phyloP scores from a whole-genome alignment of 169 alveolate species.

The Theileria sp. region DNA sequence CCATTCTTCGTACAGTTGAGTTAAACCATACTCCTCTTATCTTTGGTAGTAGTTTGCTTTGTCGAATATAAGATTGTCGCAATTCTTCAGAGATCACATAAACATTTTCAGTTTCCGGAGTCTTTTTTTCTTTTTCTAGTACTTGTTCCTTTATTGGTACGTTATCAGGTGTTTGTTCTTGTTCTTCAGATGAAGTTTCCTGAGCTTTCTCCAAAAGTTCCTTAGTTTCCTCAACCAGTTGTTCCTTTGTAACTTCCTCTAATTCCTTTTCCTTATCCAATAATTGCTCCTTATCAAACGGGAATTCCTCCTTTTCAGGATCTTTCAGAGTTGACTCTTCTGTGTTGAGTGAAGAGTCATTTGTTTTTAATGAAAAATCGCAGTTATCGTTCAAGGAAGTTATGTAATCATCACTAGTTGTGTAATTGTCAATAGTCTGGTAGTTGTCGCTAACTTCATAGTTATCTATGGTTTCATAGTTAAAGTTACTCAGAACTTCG shows the following conservation, averaged over 20 bases:
- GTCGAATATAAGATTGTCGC: constrained; percentile 70
- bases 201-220: neutral
- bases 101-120: neutral
- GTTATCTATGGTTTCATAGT: constrained; percentile 20
- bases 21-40: constrained; percentile 81
- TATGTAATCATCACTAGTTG: neutral
- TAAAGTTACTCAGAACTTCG: constrained; percentile 14
- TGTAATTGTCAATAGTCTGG: constrained; percentile 10
- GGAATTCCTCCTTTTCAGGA: neutral
- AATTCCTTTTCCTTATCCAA: neutral
- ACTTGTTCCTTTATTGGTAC: constrained; percentile 33
- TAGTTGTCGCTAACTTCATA: constrained; percentile 14
- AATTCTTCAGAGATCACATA: constrained; percentile 68
- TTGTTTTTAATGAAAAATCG: neutral
- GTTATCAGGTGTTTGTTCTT: constrained; percentile 56
- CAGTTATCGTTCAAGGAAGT: constrained; percentile 2
- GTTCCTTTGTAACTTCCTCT: neutral
- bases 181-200: neutral
- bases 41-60: constrained; percentile 75
- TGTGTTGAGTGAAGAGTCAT: constrained; percentile 2
- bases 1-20: constrained; percentile 80
- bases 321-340: constrained; percentile 3
- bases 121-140: constrained; percentile 35
- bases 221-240: neutral
- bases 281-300: neutral